Conservation (phyloP, 192 early-diverging fungal species). For the Coemansia sp. region DNA sequence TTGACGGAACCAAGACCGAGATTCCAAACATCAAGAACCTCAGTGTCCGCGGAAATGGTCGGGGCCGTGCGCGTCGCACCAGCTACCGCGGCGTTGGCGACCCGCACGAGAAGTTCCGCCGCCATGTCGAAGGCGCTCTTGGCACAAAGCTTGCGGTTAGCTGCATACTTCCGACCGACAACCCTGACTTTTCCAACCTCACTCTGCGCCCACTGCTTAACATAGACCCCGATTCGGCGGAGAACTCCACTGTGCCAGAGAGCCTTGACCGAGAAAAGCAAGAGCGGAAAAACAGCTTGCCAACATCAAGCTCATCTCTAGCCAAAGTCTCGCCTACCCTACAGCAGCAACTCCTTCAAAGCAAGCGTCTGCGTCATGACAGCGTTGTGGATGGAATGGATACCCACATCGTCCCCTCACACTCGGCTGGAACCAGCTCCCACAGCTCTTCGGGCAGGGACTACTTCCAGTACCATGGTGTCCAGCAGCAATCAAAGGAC, state of each 20-base stretch:
- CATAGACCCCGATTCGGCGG: slow-evolving; percentile 5
- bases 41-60: slow-evolving; percentile 48
- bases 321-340: slow-evolving; percentile 6
- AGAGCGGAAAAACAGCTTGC: slow-evolving; percentile 3
- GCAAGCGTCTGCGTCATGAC: slow-evolving; percentile 42
- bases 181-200: slow-evolving; percentile 50
- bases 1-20: slow-evolving; percentile 50
- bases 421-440: slow-evolving; percentile 3
- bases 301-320: background rate
- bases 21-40: slow-evolving; percentile 57
- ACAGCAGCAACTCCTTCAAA: background rate
- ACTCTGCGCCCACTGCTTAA: slow-evolving; percentile 53
- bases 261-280: slow-evolving; percentile 14
- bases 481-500: background rate
- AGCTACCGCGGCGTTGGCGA: slow-evolving; percentile 48
- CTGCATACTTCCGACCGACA: slow-evolving; percentile 50
- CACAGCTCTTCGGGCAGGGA: background rate
- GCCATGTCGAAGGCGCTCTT: slow-evolving; percentile 42
- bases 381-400: slow-evolving; percentile 48
- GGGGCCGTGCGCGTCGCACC: slow-evolving; percentile 53
- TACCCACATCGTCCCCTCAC: slow-evolving; percentile 5
- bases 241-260: slow-evolving; percentile 10
- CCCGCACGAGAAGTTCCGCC: slow-evolving; percentile 44
- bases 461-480: slow-evolving; percentile 3
- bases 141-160: slow-evolving; percentile 31